phyloP scores from a whole-genome alignment of 352 stramenopile species.

The Lagenidium giganteum region DNA sequence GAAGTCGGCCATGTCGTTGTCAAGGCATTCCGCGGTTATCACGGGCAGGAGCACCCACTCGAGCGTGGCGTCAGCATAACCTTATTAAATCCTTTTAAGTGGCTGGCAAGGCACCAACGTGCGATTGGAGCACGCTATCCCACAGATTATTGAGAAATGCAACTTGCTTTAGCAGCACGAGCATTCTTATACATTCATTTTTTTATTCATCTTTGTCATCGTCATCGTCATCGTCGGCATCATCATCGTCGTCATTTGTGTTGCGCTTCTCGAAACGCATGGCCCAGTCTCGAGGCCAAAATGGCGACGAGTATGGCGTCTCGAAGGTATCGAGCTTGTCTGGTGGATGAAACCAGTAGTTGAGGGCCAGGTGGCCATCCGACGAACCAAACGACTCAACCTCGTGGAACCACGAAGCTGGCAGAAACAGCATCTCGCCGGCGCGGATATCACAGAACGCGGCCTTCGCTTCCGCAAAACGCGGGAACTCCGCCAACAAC shows the following conservation, averaged over 20 bases:
- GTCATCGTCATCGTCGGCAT: slow-evolving; percentile 7
- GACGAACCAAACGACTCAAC: slow-evolving; percentile 83
- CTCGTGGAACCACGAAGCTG: slow-evolving; percentile 97
- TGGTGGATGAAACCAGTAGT: slow-evolving; percentile 89
- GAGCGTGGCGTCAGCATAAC: slow-evolving; percentile 9
- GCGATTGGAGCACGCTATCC: too few species aligned
- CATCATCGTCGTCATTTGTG: slow-evolving; percentile 4
- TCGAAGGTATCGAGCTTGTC: slow-evolving; percentile 53
- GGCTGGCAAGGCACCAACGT: too few species aligned
- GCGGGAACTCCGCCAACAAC: slow-evolving; percentile 51
- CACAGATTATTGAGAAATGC: too few species aligned
- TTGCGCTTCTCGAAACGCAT: slow-evolving; percentile 20
- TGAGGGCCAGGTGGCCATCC: slow-evolving; percentile 78
- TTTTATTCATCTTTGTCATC: background rate
- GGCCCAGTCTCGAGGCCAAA: slow-evolving; percentile 69
- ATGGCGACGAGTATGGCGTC: slow-evolving; percentile 70
- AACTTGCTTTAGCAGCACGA: too few species aligned
- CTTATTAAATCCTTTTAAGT: too few species aligned
- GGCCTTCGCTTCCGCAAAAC: slow-evolving; percentile 46
- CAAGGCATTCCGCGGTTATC: slow-evolving; percentile 31
- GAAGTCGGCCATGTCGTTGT: slow-evolving; percentile 49
- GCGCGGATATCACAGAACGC: slow-evolving; percentile 77
- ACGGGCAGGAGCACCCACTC: slow-evolving; percentile 2
- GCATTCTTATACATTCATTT: too few species aligned
- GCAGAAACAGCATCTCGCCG: slow-evolving; percentile 96